Percentiles rank a stretch among this genome's conserved stretches.
These are phyloP conservation scores for Pichia exigua DNA, from an alignment of 805 yeast species.

Conservation along the genomic window DNA sequence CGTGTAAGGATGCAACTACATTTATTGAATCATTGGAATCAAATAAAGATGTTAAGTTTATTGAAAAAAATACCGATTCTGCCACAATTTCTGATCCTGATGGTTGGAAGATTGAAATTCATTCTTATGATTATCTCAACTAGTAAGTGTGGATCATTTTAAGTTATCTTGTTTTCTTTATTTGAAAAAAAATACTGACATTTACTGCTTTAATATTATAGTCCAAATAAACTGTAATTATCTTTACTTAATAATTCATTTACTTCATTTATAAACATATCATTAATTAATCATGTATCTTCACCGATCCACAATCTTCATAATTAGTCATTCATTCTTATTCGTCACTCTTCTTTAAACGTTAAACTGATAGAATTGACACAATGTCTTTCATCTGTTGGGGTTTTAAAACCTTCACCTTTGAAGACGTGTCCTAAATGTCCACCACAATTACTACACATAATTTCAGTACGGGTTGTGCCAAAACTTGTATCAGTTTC, in stretches of 20 bases:
- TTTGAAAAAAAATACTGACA: neutral
- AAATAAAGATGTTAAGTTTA: constrained; percentile 43
- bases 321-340: too few relatives aligned
- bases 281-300: too few relatives aligned
- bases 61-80: constrained; percentile 45
- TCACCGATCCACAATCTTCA: too few relatives aligned
- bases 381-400: constrained; percentile 91
- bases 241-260: neutral
- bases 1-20: constrained; percentile 53
- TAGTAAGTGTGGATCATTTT: constrained; percentile 13
- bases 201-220: neutral
- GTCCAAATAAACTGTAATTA: neutral
- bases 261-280: neutral
- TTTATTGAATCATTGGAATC: constrained; percentile 43
- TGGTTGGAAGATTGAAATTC: constrained; percentile 75
- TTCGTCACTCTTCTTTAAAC: constrained; percentile 30
- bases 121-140: constrained; percentile 21
- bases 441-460: constrained; percentile 83
- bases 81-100: constrained; percentile 87
- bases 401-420: constrained; percentile 85
- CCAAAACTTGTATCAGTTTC: constrained; percentile 60
- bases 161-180: neutral
- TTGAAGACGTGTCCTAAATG: constrained; percentile 93
- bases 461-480: constrained; percentile 82
- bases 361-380: constrained; percentile 81